Percentiles rank a stretch among this genome's conserved stretches.
Conservation (phyloP, 495 filamentous ascomycete genomes). For the Tuber indicum region DNA sequence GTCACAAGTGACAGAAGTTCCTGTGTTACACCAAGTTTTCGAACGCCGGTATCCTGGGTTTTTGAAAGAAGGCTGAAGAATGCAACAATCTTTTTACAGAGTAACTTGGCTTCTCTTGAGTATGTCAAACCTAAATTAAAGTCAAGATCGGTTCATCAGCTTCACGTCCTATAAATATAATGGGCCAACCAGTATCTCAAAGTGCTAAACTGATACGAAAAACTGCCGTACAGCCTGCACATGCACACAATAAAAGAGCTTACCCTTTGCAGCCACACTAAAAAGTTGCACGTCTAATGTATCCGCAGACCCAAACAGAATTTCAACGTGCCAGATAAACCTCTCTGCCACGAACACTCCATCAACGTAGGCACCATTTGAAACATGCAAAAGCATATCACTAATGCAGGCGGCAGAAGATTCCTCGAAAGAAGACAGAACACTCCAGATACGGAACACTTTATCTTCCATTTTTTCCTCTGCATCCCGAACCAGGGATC, state of each 20-base stretch:
- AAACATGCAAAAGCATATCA: slow-evolving; percentile 98
- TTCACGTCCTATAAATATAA: slow-evolving; percentile 24
- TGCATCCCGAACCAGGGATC: slow-evolving; percentile 67
- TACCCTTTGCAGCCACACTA: slow-evolving; percentile 67
- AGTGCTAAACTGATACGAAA: neutral
- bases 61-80: slow-evolving; percentile 94
- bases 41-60: slow-evolving; percentile 79
- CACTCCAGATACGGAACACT: slow-evolving; percentile 97
- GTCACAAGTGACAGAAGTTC: slow-evolving; percentile 92
- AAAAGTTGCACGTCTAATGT: slow-evolving; percentile 67
- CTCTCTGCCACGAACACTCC: slow-evolving; percentile 92
- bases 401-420: slow-evolving; percentile 97
- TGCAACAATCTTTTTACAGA: slow-evolving; percentile 98
- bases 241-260: slow-evolving; percentile 33
- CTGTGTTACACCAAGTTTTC: slow-evolving; percentile 91
- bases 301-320: slow-evolving; percentile 85
- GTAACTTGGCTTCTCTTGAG: slow-evolving; percentile 86
- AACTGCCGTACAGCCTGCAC: neutral
- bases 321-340: slow-evolving; percentile 93
- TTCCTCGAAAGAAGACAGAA: slow-evolving; percentile 93
- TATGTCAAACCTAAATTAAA: slow-evolving; percentile 67
- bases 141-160: slow-evolving; percentile 35
- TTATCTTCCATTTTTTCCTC: slow-evolving; percentile 97
- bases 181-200: slow-evolving; percentile 10
- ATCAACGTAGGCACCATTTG: slow-evolving; percentile 93